phyloP scores from a whole-genome alignment of 257 asterid genomes.

The Jacaranda copaia region DNA sequence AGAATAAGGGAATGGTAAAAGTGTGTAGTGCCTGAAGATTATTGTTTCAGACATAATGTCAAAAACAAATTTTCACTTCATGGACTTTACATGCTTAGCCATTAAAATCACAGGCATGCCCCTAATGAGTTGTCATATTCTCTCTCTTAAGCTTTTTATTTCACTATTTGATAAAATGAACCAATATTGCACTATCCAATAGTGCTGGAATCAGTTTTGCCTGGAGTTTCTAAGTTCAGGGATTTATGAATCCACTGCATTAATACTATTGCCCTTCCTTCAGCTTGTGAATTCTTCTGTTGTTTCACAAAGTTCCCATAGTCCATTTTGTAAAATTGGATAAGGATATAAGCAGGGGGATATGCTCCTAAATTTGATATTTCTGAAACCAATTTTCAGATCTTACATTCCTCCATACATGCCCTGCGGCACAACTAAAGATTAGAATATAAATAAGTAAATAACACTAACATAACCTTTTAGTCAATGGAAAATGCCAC shows the following conservation, averaged over 20 bases:
- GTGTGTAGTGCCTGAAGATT: not conserved
- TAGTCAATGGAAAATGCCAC: not conserved
- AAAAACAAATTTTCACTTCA: constrained; percentile 3
- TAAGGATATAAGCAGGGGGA: not conserved
- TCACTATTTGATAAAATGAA: constrained; percentile 6
- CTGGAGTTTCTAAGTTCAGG: not conserved
- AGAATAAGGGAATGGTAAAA: not conserved
- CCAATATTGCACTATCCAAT: not conserved
- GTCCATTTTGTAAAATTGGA: not conserved
- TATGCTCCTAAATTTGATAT: not conserved
- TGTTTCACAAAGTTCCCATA: not conserved
- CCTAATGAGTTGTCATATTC: not conserved
- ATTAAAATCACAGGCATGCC: not conserved
- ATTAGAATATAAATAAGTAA: not conserved
- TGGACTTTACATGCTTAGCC: constrained; percentile 21
- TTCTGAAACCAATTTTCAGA: not conserved
- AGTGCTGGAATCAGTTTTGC: not conserved
- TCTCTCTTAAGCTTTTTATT: not conserved
- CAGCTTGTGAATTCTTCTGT: not conserved
- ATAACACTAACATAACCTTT: not conserved
- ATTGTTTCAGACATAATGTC: not conserved
- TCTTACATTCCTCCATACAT: not conserved
- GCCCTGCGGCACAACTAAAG: not conserved
- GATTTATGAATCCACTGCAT: not conserved
- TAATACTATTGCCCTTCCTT: not conserved